Percentiles rank a stretch among this genome's conserved stretches.
Evolutionary conservation across 2,329 filamentous ascomycete genomes (phyloP).

Genomic region (Chaetothyriales sp.): DNA sequence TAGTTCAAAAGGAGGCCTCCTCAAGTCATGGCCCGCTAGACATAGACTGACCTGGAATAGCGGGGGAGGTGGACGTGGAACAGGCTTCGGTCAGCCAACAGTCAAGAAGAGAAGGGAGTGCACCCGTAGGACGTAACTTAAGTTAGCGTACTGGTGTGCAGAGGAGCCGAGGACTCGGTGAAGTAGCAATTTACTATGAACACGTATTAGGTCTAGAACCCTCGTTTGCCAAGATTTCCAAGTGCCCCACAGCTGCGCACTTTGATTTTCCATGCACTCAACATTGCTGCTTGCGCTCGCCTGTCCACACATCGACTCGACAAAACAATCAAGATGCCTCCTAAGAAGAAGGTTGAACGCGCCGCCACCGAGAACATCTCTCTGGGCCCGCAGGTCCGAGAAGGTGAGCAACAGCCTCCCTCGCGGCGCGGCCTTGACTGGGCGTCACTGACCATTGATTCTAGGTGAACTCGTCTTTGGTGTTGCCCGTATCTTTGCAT

Average conservation of each 20-base stretch:
- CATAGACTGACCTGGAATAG: background rate
- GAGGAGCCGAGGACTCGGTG: background rate
- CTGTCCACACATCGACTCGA: background rate
- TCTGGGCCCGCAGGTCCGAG: slow-evolving; percentile 88
- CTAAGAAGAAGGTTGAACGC: slow-evolving; percentile 75
- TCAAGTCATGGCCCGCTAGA: background rate
- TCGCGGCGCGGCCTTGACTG: background rate
- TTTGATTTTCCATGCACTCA: background rate
- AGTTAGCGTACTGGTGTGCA: background rate
- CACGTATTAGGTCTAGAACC: background rate
- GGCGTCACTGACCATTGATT: background rate
- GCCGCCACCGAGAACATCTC: slow-evolving; percentile 90
- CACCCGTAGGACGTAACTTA: background rate
- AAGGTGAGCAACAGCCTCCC: slow-evolving; percentile 47
- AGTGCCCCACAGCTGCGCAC: background rate
- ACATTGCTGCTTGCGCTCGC: background rate
- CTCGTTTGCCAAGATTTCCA: background rate
- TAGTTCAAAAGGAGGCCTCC: background rate
- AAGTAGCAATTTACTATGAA: background rate
- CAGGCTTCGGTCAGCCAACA: background rate
- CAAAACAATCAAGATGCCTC: slow-evolving; percentile 59
- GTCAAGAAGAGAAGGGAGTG: background rate
- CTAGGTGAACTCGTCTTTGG: slow-evolving; percentile 92
- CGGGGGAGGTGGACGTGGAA: background rate
- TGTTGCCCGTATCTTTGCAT: slow-evolving; percentile 95